phyloP scores from a whole-genome alignment of 306 rosid genomes.

The Rubus parviflorus region DNA sequence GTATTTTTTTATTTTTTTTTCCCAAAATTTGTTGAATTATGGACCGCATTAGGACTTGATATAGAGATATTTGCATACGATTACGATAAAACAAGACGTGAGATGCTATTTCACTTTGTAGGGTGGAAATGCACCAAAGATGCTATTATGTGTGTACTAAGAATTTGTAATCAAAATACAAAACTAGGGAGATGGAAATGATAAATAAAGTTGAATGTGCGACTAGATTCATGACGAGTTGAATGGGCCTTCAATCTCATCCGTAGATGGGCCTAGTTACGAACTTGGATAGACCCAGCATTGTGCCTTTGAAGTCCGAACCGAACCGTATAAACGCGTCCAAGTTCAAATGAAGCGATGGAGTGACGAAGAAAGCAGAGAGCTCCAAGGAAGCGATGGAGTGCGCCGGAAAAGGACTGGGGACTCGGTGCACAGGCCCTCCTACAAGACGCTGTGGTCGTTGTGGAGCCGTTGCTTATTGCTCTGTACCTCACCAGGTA shows the following conservation, averaged over 20 bases:
- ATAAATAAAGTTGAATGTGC: background rate
- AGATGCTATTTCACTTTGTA: background rate
- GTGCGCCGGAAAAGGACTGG: constrained; percentile 80
- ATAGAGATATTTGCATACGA: background rate
- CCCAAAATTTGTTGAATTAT: too few species aligned
- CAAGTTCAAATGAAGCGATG: background rate
- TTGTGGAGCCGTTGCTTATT: constrained; percentile 84
- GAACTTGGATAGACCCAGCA: background rate
- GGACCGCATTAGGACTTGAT: too few species aligned
- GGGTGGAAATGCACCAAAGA: background rate
- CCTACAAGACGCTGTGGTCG: constrained; percentile 61
- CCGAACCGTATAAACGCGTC: background rate
- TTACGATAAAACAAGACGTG: background rate
- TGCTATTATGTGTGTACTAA: background rate
- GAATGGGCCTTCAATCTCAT: background rate
- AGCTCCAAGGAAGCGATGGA: too few species aligned
- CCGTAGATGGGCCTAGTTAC: background rate
- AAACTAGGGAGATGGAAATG: too few species aligned
- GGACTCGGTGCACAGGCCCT: constrained; percentile 59
- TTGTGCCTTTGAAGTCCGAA: background rate
- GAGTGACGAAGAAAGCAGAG: background rate
- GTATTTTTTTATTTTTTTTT: too few species aligned
- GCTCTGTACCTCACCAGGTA: constrained; percentile 84
- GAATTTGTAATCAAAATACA: background rate
- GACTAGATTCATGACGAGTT: background rate